phyloP scores from a whole-genome alignment of 495 filamentous ascomycete genomes.

The Venustampulla echinocandica region DNA sequence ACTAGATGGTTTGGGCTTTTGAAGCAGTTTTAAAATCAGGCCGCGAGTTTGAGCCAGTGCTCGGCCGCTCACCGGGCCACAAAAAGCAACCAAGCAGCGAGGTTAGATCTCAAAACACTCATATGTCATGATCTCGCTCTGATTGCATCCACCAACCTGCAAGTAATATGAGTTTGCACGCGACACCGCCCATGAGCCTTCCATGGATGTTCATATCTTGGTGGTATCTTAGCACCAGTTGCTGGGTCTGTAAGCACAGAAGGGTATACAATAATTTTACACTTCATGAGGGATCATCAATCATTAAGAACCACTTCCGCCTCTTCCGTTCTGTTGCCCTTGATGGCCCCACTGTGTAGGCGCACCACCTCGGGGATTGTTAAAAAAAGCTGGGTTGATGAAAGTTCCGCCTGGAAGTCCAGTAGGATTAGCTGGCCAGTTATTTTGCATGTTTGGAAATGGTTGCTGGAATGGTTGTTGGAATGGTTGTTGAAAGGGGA shows the following conservation, averaged over 20 bases:
- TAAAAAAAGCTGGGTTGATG: constrained; percentile 60
- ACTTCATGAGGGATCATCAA: neutral
- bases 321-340: constrained; percentile 23
- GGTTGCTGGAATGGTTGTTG: constrained; percentile 22
- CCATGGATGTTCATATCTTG: neutral
- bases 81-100: no score
- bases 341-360: constrained; percentile 37
- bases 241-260: neutral
- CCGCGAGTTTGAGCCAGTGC: no score
- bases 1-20: neutral
- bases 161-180: neutral
- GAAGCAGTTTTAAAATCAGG: no score
- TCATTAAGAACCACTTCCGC: constrained; percentile 5
- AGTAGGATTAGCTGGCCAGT: no score
- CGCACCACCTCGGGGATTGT: constrained; percentile 19
- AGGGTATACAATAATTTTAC: constrained; percentile 8
- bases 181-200: no score
- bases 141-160: neutral
- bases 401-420: constrained; percentile 49
- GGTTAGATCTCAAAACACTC: no score
- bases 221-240: neutral
- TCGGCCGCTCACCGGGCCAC: no score
- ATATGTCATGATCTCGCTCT: no score
- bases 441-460: constrained; percentile 12
- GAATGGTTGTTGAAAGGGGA: constrained; percentile 19